Conservation (phyloP, 2,329 filamentous ascomycete species). For the Didymella pinodella region DNA sequence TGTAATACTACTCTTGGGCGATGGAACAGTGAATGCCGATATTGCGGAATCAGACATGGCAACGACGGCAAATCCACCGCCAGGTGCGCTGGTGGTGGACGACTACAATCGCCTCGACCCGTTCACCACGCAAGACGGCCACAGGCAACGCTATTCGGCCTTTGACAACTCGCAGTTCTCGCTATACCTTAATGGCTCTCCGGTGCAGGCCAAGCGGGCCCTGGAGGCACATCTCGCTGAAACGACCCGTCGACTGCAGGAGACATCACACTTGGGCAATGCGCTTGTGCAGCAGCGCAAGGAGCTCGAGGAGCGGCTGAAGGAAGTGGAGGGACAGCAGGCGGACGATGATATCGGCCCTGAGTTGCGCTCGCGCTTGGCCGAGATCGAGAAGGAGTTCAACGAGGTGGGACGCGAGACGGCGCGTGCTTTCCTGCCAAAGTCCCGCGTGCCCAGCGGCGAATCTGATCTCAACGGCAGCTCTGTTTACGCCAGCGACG, state of each 20-base stretch:
- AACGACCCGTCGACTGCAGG: slow-evolving; percentile 88
- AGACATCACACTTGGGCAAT: slow-evolving; percentile 87
- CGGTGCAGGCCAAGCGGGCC: slow-evolving; percentile 85
- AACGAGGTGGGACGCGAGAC: slow-evolving; percentile 92
- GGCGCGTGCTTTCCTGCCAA: slow-evolving; percentile 86
- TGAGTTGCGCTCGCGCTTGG: slow-evolving; percentile 81
- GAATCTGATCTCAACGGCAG: slow-evolving; percentile 47
- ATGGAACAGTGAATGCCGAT: slow-evolving; percentile 41
- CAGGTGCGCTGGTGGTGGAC: slow-evolving; percentile 53
- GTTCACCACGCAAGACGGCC: slow-evolving; percentile 53
- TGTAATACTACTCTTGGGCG: slow-evolving; percentile 25
- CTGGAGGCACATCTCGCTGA: slow-evolving; percentile 91
- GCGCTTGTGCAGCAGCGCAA: slow-evolving; percentile 86
- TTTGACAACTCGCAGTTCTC: slow-evolving; percentile 85
- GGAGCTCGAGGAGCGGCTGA: slow-evolving; percentile 80
- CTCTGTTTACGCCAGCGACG: slow-evolving; percentile 76
- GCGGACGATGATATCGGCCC: slow-evolving; percentile 76
- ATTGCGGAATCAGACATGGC: slow-evolving; percentile 48
- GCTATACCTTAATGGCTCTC: slow-evolving; percentile 77
- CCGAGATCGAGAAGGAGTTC: slow-evolving; percentile 91
- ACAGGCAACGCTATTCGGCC: slow-evolving; percentile 75
- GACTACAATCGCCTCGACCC: slow-evolving; percentile 54
- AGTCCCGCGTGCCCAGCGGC: slow-evolving; percentile 73
- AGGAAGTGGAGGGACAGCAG: slow-evolving; percentile 81
- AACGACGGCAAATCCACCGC: slow-evolving; percentile 52